phyloP scores from a whole-genome alignment of 2,329 filamentous ascomycete species.

The Cladophialophora carrionii region DNA sequence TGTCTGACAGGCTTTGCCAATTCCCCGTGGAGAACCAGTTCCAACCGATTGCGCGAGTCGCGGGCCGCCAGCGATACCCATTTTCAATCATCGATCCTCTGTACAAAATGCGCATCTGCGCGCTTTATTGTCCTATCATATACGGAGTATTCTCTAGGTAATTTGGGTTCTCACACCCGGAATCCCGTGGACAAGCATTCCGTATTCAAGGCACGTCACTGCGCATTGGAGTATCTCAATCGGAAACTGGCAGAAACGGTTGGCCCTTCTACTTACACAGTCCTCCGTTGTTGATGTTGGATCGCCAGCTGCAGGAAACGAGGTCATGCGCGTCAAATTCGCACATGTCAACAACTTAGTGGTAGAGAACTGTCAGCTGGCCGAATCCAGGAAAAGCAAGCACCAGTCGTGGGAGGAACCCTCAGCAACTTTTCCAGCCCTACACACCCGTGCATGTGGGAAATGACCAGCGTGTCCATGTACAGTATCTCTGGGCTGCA shows the following conservation, averaged over 20 bases:
- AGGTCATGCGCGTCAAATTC: background rate
- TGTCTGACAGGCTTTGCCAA: background rate
- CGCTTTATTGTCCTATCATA: conserved; percentile 10
- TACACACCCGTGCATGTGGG: background rate
- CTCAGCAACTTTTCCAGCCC: background rate
- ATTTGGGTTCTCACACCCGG: conserved; percentile 1
- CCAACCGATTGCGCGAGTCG: background rate
- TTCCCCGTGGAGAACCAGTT: background rate
- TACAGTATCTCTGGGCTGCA: background rate
- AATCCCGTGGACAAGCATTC: background rate
- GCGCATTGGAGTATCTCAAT: background rate
- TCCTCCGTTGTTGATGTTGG: background rate
- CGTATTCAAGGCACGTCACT: conserved; percentile 1
- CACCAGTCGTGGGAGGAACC: background rate
- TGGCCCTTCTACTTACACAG: background rate
- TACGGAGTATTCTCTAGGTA: background rate
- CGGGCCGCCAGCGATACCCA: background rate
- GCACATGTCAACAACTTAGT: background rate
- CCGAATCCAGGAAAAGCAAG: background rate
- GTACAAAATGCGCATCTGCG: no score
- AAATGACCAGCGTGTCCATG: background rate
- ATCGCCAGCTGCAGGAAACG: background rate
- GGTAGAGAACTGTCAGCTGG: background rate
- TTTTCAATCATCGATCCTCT: background rate
- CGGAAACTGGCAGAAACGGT: background rate